Evolutionary conservation across 192 early-diverging fungal genomes (phyloP).

Genomic region (Entomortierella chlamydospora): DNA sequence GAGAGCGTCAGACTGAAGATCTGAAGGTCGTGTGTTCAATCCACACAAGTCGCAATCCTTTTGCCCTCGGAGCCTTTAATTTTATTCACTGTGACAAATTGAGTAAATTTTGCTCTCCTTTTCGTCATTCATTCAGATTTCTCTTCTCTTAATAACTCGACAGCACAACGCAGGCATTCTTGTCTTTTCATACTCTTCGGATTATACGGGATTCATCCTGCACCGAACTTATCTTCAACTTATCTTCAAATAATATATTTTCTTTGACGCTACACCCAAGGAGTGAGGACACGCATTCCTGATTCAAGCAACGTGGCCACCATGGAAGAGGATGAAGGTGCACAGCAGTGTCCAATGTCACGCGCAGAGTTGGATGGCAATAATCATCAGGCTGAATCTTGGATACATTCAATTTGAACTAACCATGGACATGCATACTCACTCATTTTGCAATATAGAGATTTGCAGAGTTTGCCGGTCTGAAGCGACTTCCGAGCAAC

Average conservation of each 20-base stretch:
- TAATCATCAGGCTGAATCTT: background rate
- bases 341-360: background rate
- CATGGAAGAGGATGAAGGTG: slow-evolving; percentile 43
- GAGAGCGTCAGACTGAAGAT: too few species aligned
- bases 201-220: background rate
- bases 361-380: background rate
- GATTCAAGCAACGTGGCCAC: slow-evolving; percentile 2
- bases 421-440: background rate
- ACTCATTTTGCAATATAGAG: slow-evolving; percentile 46
- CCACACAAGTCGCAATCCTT: too few species aligned
- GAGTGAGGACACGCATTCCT: slow-evolving; percentile 6
- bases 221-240: background rate
- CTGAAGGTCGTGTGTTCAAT: too few species aligned
- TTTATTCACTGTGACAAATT: too few species aligned
- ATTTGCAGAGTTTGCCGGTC: slow-evolving; percentile 89
- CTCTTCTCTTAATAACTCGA: too few species aligned
- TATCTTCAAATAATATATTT: background rate
- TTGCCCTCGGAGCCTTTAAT: too few species aligned
- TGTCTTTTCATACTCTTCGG: too few species aligned
- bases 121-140: too few species aligned
- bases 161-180: too few species aligned
- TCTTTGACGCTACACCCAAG: background rate
- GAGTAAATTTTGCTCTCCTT: too few species aligned
- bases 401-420: background rate
- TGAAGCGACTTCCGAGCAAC: slow-evolving; percentile 81